Evolutionary conservation across 1,139 yeast genomes (phyloP), one percentile per base, ranked within the genome.

Genomic region (Starmera stellimalicola): DNA sequence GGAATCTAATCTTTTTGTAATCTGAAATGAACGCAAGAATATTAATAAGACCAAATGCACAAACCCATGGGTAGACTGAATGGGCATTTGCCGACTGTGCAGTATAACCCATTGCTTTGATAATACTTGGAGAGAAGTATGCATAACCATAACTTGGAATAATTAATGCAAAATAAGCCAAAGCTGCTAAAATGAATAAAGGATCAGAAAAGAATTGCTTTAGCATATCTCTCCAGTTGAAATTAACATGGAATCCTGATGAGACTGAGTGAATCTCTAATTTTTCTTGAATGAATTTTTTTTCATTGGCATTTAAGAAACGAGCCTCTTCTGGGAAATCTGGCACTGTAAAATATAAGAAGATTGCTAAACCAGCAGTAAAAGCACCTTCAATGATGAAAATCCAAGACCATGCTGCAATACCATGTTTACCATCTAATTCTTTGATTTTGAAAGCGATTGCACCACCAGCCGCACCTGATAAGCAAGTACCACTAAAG

Each of bases 391-490:
- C 78, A 35, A 74, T 63, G 36, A 45, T 78, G 46, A 70, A 74
- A 36, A 74, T 62, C 71, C 77, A 74, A 50, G 68, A 63, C 81
- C 81, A 74, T 16, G 75, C 62, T 6, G 76, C 62, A 29, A 63
- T 45, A 7, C 77, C 77, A 32, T 62, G 64, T 11, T 45, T 54
- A 11, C 74, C 74, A 42, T 67, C 60, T 40, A 76, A 53, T 36
- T 65, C 70, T 48, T 69, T 57, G 33, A 75, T 68, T 35, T 77
- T 77, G 34, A 70, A 73, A 18, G 83, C 83, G 39, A 83, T 69
- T 33, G 84, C 72, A 37, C 94, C 93, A 36, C 85, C 81, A 56
- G 82, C 81, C 4, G 88, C 94, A 51, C 91, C 87, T 18, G 88
- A 81, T 23, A 65, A 43, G 33, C 68, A 63, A 8, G 71, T 65